These are phyloP conservation scores for Colletotrichum costaricense DNA, from an alignment of 2,329 filamentous ascomycete genomes.

Conservation along the genomic window DNA sequence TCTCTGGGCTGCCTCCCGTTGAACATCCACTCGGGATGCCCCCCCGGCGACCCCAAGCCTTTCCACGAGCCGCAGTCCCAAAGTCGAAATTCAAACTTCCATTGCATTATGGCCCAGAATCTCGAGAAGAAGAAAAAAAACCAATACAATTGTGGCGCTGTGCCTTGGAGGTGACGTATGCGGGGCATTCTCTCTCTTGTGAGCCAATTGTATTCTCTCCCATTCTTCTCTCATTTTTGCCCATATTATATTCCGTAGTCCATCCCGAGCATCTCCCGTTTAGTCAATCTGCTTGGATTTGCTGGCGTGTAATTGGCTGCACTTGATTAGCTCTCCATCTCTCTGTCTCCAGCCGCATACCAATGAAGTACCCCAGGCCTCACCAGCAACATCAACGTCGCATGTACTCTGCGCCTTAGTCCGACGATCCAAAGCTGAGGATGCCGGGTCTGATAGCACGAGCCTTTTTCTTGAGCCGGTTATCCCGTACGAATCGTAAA, in stretches of 20 bases:
- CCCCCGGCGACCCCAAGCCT: no score
- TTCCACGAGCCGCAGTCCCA: conserved; percentile 1
- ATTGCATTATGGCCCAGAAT: not conserved
- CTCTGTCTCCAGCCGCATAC: no score
- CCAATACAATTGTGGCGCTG: conserved; percentile 4
- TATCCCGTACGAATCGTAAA: conserved; percentile 9
- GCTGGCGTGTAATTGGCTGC: conserved; percentile 5
- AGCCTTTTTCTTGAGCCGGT: conserved; percentile 46
- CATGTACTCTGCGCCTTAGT: conserved; percentile 75
- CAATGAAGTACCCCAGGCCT: not conserved
- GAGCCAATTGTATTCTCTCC: not conserved
- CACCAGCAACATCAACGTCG: not conserved
- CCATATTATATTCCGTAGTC: no score
- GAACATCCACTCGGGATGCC: not conserved
- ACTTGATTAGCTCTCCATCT: conserved; percentile 11
- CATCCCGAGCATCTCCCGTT: not conserved
- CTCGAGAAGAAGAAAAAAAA: not conserved
- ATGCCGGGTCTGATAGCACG: conserved; percentile 73
- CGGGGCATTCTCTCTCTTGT: conserved; percentile 19
- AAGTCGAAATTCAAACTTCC: not conserved
- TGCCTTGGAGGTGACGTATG: conserved; percentile 31
- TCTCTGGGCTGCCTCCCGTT: conserved; percentile 28
- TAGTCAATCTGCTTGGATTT: not conserved
- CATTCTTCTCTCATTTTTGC: no score
- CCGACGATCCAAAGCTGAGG: conserved; percentile 68